Evolutionary conservation across 2,329 filamentous ascomycete genomes (phyloP), one percentile per base, ranked within the genome.

Genomic region (Lachnellula arida): DNA sequence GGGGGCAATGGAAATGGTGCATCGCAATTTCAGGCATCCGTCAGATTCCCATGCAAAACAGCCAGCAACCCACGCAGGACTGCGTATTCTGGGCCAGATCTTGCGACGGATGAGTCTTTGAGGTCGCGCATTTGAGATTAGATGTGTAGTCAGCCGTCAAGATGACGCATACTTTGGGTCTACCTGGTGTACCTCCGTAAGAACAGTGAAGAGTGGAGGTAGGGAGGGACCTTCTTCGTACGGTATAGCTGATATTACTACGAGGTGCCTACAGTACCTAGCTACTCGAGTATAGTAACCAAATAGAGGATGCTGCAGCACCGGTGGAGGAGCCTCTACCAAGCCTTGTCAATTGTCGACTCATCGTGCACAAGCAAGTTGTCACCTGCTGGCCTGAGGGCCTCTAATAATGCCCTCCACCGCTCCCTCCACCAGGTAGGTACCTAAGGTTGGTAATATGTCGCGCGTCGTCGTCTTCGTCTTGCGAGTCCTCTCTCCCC

Each of bases 11-110:
- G 47, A 35, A 34, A 34, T 51, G 54, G 42, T 56, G 39, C 35
- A 49, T 44, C 49, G 47, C 49, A 46, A 37, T 37, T 50, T 49
- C 49, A 59, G 57, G 54, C 54, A 54, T 55, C 57, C 57, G 51
- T 53, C 34, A 32, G 28, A 32, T 32, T 32, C 9, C 28, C 42
- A n/a, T 9, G n/a, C 37, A 14, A 11, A 8, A 28, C 28, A 23
- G 23, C 37, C 35, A 37, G 37, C 39, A 43, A 43, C 40, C 19
- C 42, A n/a, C 15, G n/a, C 37, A 14, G 40, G 12, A 28, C 28
- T 22, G 46, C 37, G 37, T 40, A 40, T n/a, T 40, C 44, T 11
- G 14, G 19, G 17, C 46, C 25, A n/a, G 19, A 37, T 34, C 28
- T 49, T 34, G 46, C 11, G 34, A 22, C 23, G 12, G 49, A 42